Conservation (phyloP, 352 stramenopile species). For the Thalassiosira oceanica region DNA sequence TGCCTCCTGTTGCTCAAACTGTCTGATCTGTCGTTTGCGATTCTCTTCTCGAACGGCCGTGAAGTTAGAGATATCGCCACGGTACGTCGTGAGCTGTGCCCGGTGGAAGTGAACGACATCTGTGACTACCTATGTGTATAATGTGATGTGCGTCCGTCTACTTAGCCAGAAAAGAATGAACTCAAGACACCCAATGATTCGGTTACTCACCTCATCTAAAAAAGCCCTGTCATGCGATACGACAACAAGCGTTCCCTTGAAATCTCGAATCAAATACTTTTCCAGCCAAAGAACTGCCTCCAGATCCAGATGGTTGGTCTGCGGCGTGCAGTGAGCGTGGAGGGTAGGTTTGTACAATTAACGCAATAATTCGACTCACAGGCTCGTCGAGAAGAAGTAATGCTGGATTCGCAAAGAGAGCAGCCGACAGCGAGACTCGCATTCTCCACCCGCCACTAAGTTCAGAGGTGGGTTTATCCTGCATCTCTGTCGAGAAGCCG, state of each 20-base stretch:
- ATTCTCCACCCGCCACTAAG: constrained; percentile 91
- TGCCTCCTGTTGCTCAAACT: constrained; percentile 82
- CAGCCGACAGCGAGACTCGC: constrained; percentile 83
- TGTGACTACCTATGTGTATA: too few species aligned
- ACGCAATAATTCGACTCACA: constrained; percentile 71
- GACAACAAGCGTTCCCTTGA: constrained; percentile 91
- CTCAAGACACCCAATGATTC: too few species aligned
- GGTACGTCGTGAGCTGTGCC: constrained; percentile 89
- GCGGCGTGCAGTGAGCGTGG: constrained; percentile 88
- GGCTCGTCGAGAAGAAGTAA: constrained; percentile 91
- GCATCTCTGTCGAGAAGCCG: constrained; percentile 89
- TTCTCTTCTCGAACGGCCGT: constrained; percentile 91
- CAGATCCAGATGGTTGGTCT: constrained; percentile 91
- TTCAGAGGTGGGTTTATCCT: constrained; percentile 86
- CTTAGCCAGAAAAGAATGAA: too few species aligned
- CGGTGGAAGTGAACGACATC: constrained; percentile 92
- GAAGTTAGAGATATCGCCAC: constrained; percentile 96
- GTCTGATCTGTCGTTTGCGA: constrained; percentile 87
- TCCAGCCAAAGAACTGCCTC: constrained; percentile 98
- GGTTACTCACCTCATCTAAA: constrained; percentile 94
- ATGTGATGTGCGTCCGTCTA: too few species aligned
- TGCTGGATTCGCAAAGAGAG: constrained; percentile 89
- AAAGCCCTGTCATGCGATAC: constrained; percentile 96
- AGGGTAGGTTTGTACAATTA: constrained; percentile 89
- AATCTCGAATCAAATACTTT: constrained; percentile 88